A percentile compares a stretch with the other conserved stretches of the same genome.
Evolutionary conservation across 345 rosid species (phyloP).

Genomic region (Bruguiera sexangula): DNA sequence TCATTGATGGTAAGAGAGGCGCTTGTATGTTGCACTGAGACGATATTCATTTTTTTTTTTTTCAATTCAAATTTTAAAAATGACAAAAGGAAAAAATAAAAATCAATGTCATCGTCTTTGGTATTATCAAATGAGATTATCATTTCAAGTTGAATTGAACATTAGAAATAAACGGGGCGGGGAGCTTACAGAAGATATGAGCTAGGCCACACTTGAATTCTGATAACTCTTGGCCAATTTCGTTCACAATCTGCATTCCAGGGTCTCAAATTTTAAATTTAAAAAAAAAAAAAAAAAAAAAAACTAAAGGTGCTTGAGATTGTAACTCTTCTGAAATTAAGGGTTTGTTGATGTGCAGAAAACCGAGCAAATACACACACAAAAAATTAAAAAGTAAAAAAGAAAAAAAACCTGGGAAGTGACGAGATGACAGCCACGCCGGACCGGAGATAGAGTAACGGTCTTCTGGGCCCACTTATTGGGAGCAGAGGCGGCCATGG

Average conservation of each 20-base stretch:
- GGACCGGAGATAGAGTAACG: constrained; percentile 64
- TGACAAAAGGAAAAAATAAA: neutral
- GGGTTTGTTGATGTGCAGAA: too few species aligned
- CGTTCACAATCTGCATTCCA: constrained; percentile 65
- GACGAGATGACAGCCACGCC: constrained; percentile 91
- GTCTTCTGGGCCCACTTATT: constrained; percentile 96
- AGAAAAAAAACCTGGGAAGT: constrained; percentile 57
- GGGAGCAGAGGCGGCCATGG: constrained; percentile 49
- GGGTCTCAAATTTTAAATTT: neutral
- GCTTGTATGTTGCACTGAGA: constrained; percentile 85
- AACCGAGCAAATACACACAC: neutral
- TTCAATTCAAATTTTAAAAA: neutral
- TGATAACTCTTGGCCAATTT: constrained; percentile 63
- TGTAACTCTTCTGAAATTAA: neutral
- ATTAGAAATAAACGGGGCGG: neutral
- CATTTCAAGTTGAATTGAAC: too few species aligned
- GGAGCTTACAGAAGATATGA: constrained; percentile 67
- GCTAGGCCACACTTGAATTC: constrained; percentile 90
- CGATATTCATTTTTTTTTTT: neutral
- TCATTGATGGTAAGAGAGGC: constrained; percentile 96
- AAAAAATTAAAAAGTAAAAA: neutral
- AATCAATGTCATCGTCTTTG: neutral
- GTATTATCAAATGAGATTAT: neutral
- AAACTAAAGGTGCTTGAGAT: neutral
- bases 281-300: too few species aligned